These are phyloP conservation scores for Clausena lansium DNA, from an alignment of 345 rosid species.

Conservation along the genomic window DNA sequence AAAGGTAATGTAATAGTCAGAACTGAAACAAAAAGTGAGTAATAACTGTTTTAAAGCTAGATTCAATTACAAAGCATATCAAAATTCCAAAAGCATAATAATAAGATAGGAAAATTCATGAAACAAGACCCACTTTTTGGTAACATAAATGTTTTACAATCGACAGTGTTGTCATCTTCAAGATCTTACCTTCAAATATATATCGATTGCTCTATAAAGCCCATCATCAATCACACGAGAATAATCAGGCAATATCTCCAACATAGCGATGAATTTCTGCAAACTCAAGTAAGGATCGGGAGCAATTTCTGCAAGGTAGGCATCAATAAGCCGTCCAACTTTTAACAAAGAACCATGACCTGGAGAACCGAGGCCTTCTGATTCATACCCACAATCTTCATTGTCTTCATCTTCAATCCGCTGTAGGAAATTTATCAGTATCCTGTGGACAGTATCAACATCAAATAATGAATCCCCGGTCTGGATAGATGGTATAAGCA, in stretches of 20 bases:
- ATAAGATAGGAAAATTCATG: not conserved
- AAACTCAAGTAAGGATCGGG: conserved; percentile 73
- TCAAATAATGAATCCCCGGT: conserved; percentile 70
- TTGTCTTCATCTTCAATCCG: conserved; percentile 64
- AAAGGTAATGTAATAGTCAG: not conserved
- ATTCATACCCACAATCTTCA: conserved; percentile 46
- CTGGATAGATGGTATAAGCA: conserved; percentile 72
- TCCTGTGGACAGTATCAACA: conserved; percentile 67
- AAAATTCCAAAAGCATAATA: not conserved
- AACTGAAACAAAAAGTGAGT: not conserved
- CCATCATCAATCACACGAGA: conserved; percentile 82
- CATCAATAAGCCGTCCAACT: conserved; percentile 77
- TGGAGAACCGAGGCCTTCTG: conserved; percentile 52
- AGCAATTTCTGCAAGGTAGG: conserved; percentile 82
- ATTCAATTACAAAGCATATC: not conserved
- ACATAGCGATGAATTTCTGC: conserved; percentile 64
- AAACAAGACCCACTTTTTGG: not conserved
- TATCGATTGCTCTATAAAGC: conserved; percentile 75
- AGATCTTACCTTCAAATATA: conserved; percentile 67
- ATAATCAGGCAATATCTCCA: conserved; percentile 72
- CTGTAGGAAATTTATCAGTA: conserved; percentile 62
- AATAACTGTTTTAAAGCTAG: not conserved
- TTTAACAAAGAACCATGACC: conserved; percentile 67
- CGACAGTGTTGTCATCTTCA: not conserved
- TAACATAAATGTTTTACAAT: not conserved